A percentile compares a stretch with the other conserved stretches of the same genome.
phyloP scores from a whole-genome alignment of 495 filamentous ascomycete species.

The Pyronema omphalodes region DNA sequence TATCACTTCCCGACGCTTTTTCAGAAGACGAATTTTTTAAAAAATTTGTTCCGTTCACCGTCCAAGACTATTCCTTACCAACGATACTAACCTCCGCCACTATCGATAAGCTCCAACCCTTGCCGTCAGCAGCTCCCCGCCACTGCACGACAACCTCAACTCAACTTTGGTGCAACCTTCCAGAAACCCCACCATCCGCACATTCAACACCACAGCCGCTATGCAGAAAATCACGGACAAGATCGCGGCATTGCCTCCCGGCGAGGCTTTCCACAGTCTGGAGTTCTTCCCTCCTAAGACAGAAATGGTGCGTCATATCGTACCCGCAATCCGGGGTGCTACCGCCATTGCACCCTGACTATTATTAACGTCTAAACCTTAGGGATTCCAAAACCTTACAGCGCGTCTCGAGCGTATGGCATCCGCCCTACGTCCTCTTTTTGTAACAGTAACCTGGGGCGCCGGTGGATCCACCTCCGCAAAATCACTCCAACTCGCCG shows the following conservation, averaged over 20 bases:
- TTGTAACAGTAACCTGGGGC: slow-evolving; percentile 96
- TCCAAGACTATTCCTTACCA: neutral
- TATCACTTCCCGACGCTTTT: too few relatives aligned
- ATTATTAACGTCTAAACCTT: slow-evolving; percentile 5
- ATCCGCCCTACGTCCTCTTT: slow-evolving; percentile 68
- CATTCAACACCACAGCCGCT: neutral
- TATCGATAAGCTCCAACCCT: neutral
- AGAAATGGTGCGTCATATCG: slow-evolving; percentile 41
- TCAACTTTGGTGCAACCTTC: too few relatives aligned
- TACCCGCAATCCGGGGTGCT: neutral
- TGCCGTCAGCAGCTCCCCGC: neutral
- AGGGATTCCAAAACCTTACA: slow-evolving; percentile 81
- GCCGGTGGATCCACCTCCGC: slow-evolving; percentile 80
- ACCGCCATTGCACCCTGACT: neutral
- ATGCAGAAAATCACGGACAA: slow-evolving; percentile 96
- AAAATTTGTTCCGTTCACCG: neutral
- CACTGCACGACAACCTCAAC: neutral
- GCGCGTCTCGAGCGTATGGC: slow-evolving; percentile 91
- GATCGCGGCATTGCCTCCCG: slow-evolving; percentile 71
- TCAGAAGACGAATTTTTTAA: neutral
- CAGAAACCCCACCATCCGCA: neutral
- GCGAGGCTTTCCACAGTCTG: slow-evolving; percentile 77
- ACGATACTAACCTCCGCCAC: neutral
- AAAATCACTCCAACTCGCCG: slow-evolving; percentile 83
- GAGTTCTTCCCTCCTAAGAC: slow-evolving; percentile 99